Evolutionary conservation across 1,284 basidiomycete genomes (phyloP), one percentile per base, ranked within the genome.

Genomic region (Cerrena zonata): DNA sequence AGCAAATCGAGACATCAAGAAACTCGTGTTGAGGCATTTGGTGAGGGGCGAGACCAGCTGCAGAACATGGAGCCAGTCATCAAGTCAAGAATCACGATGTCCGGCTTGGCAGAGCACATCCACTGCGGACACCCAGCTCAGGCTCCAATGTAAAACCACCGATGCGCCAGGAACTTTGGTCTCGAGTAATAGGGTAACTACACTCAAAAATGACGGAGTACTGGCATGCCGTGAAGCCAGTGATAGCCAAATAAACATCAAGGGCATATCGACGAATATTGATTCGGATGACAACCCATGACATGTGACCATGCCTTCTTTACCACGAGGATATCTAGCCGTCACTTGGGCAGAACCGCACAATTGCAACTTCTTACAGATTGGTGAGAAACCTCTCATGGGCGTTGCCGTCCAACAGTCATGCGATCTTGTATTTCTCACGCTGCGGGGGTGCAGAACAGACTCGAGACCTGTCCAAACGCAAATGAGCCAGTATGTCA

Each of bases 71-170:
- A 15, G 30, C 15, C 30, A 15, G 30, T 15, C 7, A 34, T 15
- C 7, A 34, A 7, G 7, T 34, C 7, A 34, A 34, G 30, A 34
- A 34, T 15, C 30, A 52, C 37, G 48, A 48, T 52, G 52, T 53
- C 52, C 51, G 49, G 47, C 58, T 57, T 57, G 56, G 56, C 58
- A 55, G 56, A 57, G 56, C 50, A 24, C 37, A 21, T 24, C 52
- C 27, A 44, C 50, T 58, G 55, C 56, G 53, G 53, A 19, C 22
- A n/a, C n/a, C n/a, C n/a, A n/a, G n/a, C n/a, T n/a, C n/a, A n/a
- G n/a, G n/a, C n/a, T n/a, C n/a, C n/a, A n/a, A n/a, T n/a, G n/a
- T n/a, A n/a, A n/a, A n/a, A n/a, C n/a, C n/a, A n/a, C n/a, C n/a
- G n/a, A n/a, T n/a, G n/a, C n/a, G n/a, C n/a, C n/a, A n/a, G n/a